These are phyloP conservation scores for Pythium vanterpoolii DNA, from an alignment of 352 stramenopile species.

Conservation along the genomic window DNA sequence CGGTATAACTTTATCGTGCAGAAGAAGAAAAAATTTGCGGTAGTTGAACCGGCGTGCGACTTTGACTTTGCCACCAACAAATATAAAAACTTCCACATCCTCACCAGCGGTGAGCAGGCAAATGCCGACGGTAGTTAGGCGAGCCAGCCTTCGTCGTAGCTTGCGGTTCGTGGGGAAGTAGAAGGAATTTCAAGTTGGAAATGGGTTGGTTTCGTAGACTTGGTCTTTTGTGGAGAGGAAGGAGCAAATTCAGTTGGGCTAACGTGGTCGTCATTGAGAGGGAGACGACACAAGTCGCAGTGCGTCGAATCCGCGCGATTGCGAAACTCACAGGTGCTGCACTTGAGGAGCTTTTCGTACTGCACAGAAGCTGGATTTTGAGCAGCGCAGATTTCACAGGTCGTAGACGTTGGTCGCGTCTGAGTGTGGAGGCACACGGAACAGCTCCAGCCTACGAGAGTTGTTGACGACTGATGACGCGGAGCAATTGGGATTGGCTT, in stretches of 20 bases:
- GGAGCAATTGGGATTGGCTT: neutral
- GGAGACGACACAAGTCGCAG: slow-evolving; percentile 62
- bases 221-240: neutral
- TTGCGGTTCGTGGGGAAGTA: neutral
- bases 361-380: slow-evolving; percentile 58
- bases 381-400: slow-evolving; percentile 73
- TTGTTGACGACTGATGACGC: neutral
- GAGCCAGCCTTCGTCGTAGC: slow-evolving; percentile 41
- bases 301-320: slow-evolving; percentile 41
- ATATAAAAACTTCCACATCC: slow-evolving; percentile 67
- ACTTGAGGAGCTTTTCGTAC: slow-evolving; percentile 53
- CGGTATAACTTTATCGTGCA: slow-evolving; percentile 81
- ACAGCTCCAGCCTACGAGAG: slow-evolving; percentile 42
- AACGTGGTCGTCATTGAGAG: slow-evolving; percentile 17
- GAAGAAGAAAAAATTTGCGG: slow-evolving; percentile 70
- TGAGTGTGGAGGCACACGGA: slow-evolving; percentile 72
- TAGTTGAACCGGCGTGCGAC: slow-evolving; percentile 63
- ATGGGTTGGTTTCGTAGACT: slow-evolving; percentile 10
- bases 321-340: slow-evolving; percentile 57
- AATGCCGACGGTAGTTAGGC: neutral
- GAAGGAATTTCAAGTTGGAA: slow-evolving; percentile 9
- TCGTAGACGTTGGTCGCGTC: slow-evolving; percentile 30
- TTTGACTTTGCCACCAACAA: slow-evolving; percentile 78
- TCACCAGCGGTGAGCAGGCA: neutral
- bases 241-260: no score